Base-by-base conservation (phyloP, 202 grass and related monocot genomes). In the Musa balbisiana region DNA sequence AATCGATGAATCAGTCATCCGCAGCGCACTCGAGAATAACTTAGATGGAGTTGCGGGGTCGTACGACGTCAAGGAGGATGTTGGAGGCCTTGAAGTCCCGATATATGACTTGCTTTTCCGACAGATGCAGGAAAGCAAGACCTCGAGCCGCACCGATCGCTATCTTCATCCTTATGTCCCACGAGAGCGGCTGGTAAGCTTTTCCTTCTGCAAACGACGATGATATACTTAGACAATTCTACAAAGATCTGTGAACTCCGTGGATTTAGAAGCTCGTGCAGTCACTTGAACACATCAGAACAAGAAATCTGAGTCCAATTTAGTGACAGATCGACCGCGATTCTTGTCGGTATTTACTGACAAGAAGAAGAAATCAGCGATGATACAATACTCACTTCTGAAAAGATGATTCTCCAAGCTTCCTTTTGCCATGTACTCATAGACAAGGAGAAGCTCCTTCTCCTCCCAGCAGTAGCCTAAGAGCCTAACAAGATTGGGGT, bases 391-490 rank as follows among this genome's bases (percentile, higher is more conserved):
- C 92, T 89, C 79, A 52, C 71, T 95, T 85, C 84, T 72, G 71
- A 95, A 89, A 76, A 95, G 92, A 80, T 87, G 92, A 80, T 87
- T 79, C 80, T 95, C 92, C 73, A 95, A 82, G 84, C 84, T 95
- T 64, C 86, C 92, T 19, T 87, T 85, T 49, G 77, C 74, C 92
- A 95, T 95, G 83, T 77, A 87, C 79, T 95, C 88, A 67, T 95
- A 95, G 62, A 91, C 92, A 6, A 95, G 88, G 68, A 95, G 77
- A 51, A 95, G 92, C 80, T 95, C 92, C 33, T 76, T 85, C 4
- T 88, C 88, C 81, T 95, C 92, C 84, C 79, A 84, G 70, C 92
- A 95, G 52, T 91, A 95, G 24, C 92, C 92, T 62, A 95, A 43
- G 75, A 95, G 84, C 71, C 80, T 83, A 70, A 95, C 92, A 76